Conservation (phyloP, 1,284 basidiomycete genomes). For the Ceratobasidium papillatum region DNA sequence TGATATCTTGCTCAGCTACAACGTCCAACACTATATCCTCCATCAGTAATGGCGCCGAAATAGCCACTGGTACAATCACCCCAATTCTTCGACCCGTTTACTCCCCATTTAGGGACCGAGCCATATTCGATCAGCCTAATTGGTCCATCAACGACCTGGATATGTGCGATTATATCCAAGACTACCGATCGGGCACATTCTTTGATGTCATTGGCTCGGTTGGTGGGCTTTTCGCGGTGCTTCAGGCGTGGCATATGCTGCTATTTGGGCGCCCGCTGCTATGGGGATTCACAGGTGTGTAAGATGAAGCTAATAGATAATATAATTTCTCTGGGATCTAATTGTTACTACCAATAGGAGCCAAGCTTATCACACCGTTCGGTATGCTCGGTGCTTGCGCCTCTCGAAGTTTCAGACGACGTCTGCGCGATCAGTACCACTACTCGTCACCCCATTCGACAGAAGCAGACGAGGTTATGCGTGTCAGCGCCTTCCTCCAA, state of each 20-base stretch:
- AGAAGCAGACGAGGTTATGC: constrained; percentile 45
- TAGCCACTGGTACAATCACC: background rate
- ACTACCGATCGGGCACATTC: constrained; percentile 18
- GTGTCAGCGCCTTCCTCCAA: constrained; percentile 43
- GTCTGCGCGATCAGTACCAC: background rate
- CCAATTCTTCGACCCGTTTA: background rate
- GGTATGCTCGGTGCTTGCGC: constrained; percentile 32
- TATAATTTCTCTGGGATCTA: background rate
- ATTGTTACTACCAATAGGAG: constrained; percentile 30
- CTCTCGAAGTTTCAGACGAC: constrained; percentile 32
- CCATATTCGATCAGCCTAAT: background rate
- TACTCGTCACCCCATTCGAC: background rate
- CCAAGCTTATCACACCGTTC: constrained; percentile 15
- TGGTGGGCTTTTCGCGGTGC: constrained; percentile 20
- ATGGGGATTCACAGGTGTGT: constrained; percentile 9
- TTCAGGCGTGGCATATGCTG: background rate
- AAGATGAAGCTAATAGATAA: background rate
- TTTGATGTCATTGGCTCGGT: constrained; percentile 12
- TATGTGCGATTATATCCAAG: constrained; percentile 10
- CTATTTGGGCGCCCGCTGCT: constrained; percentile 16
- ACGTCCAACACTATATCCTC: background rate
- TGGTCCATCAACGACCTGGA: background rate
- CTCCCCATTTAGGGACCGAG: background rate
- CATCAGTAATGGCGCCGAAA: background rate
- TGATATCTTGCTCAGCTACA: too few species aligned